Percentiles rank a stretch among this genome's conserved stretches.
Evolutionary conservation across 257 asterid species (phyloP).

Genomic region (Capsicum rhomboideum): DNA sequence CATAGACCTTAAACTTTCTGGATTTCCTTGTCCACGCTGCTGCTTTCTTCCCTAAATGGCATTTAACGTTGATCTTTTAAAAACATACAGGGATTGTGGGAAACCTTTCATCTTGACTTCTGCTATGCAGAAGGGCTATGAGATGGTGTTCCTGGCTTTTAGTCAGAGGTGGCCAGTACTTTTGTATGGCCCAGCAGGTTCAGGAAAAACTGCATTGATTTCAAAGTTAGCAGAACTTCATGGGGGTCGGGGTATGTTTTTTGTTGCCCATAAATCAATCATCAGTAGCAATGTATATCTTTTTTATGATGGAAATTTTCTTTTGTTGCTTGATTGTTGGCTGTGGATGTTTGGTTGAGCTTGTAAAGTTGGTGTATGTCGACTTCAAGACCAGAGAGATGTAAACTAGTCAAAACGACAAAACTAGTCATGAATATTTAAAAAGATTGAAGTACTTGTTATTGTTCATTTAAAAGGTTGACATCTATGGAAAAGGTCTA

Average conservation of each 20-base stretch:
- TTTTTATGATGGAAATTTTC: neutral
- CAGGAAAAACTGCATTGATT: constrained; percentile 82
- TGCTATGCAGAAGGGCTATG: constrained; percentile 52
- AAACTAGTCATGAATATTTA: neutral
- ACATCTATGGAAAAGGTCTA: neutral
- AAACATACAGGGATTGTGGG: constrained; percentile 34
- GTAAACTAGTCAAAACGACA: neutral
- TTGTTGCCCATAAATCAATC: neutral
- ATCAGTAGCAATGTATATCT: neutral
- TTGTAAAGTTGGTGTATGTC: neutral
- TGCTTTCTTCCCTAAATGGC: neutral
- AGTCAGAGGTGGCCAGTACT: constrained; percentile 97
- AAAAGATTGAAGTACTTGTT: neutral
- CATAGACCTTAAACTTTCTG: neutral
- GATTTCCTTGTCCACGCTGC: neutral
- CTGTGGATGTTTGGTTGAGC: neutral
- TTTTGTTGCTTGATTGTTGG: neutral
- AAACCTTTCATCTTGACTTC: constrained; percentile 66
- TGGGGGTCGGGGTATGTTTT: constrained; percentile 24
- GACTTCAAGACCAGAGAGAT: neutral
- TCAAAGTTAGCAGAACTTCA: constrained; percentile 47
- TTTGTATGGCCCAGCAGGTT: constrained; percentile 86
- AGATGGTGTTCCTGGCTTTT: constrained; percentile 76
- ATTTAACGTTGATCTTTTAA: constrained; percentile 5
- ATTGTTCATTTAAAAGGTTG: neutral